These are phyloP conservation scores for Kodamaea fungicola DNA, from an alignment of 1,139 yeast species.

Conservation along the genomic window DNA sequence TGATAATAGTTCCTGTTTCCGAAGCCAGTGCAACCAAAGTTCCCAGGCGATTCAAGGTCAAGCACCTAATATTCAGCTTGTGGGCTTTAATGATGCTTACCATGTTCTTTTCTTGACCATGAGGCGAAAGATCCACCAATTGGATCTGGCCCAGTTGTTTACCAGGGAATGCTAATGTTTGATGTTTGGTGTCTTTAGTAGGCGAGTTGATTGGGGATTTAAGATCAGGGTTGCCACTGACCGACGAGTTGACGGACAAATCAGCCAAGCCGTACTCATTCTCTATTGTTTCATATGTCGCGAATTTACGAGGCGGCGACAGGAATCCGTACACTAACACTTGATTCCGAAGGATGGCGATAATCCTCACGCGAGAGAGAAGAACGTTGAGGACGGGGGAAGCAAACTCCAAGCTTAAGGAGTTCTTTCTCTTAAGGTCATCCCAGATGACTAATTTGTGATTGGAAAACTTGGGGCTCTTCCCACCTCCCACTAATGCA, in stretches of 20 bases:
- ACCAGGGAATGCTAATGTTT: conserved; percentile 72
- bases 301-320: conserved; percentile 69
- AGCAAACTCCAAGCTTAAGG: conserved; percentile 71
- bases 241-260: conserved; percentile 36
- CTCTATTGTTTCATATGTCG: conserved; percentile 67
- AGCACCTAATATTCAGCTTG: conserved; percentile 61
- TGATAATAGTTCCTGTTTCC: conserved; percentile 78
- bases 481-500: conserved; percentile 88
- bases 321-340: conserved; percentile 78
- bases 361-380: conserved; percentile 69
- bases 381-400: conserved; percentile 72
- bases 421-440: conserved; percentile 73
- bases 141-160: conserved; percentile 73
- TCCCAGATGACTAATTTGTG: conserved; percentile 88
- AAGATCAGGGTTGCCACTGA: conserved; percentile 5
- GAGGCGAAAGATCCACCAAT: conserved; percentile 63
- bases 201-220: conserved; percentile 8
- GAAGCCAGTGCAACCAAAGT: conserved; percentile 84
- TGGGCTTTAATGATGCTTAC: conserved; percentile 83
- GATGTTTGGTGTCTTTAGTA: conserved; percentile 29
- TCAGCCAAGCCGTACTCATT: conserved; percentile 72
- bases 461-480: conserved; percentile 69
- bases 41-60: conserved; percentile 71
- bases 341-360: conserved; percentile 65
- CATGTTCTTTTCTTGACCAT: conserved; percentile 57